Evolutionary conservation across 2,329 filamentous ascomycete species (phyloP), one percentile per base, ranked within the genome.

Genomic region (Sporothrix brasiliensis): DNA sequence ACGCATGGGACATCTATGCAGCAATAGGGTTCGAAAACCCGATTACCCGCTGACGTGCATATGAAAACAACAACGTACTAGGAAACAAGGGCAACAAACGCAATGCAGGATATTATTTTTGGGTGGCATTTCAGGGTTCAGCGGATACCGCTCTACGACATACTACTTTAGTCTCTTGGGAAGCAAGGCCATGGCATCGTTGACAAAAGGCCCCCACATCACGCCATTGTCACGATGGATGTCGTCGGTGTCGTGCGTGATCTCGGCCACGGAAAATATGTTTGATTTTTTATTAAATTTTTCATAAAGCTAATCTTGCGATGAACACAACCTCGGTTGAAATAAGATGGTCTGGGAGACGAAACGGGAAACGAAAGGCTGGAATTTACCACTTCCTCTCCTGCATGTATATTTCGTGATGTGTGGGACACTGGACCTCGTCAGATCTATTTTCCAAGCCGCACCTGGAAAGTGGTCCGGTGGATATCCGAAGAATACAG

Each of bases 211-310:
- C 65, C 65, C 65, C 65, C 65, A 44, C 65, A 44, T 67, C 65
- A 67, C 65, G 65, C 65, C 54, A 67, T 67, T 34, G 19, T 13
- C n/a, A 67, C 65, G 30, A 44, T 41, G n/a, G n/a, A 67, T 67
- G 65, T 56, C 65, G 65, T 41, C 34, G 50, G 65, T 7, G 5
- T 19, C 5, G 49, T 34, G 41, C 63, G 63, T 19, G 49, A 67
- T 54, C 27, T 41, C 27, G 5, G 41, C 63, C 5, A 34, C n/a
- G 19, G 10, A 19, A 49, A 52, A 7, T 4, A 50, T 14, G 19
- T 30, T 27, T 19, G 4, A 19, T n/a, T 56, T 56, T 24, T 14
- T 39, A 6, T 21, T 13, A 2, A 14, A 6, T 24, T 44, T 44
- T 44, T 13, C 56, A 49, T 49, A 14, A n/a, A 19, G 7, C 7